phyloP scores from a whole-genome alignment of 1,284 basidiomycete species.

The Naganishia liquefaciens region DNA sequence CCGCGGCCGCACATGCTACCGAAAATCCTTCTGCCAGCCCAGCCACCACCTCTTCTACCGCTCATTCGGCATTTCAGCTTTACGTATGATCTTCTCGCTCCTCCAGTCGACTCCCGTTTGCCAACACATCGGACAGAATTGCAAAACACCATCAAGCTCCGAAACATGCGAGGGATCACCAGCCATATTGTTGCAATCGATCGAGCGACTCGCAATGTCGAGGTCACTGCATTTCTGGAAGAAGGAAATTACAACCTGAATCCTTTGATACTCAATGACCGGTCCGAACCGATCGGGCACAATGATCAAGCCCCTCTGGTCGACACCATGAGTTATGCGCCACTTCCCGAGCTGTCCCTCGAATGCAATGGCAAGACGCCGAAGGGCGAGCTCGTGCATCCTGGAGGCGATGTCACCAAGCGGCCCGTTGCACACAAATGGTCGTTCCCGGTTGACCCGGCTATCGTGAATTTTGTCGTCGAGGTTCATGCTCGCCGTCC shows the following conservation, averaged over 20 bases:
- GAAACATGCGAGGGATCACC: constrained; percentile 47
- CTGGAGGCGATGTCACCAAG: constrained; percentile 20
- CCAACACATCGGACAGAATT: constrained; percentile 5
- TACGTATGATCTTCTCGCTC: constrained; percentile 32
- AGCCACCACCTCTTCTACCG: constrained; percentile 36
- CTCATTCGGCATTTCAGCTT: constrained; percentile 42
- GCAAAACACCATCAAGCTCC: constrained; percentile 41
- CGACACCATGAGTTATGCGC: constrained; percentile 15
- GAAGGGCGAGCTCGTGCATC: constrained; percentile 27
- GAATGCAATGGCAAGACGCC: constrained; percentile 21
- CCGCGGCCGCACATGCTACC: constrained; percentile 22
- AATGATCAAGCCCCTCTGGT: not conserved
- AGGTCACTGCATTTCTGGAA: constrained; percentile 46
- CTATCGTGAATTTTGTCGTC: constrained; percentile 9
- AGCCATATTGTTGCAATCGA: constrained; percentile 47
- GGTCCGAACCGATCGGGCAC: constrained; percentile 12
- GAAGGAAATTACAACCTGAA: constrained; percentile 30
- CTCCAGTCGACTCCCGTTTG: not conserved
- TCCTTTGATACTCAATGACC: not conserved
- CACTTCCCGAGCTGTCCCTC: constrained; percentile 27
- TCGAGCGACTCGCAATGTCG: constrained; percentile 42
- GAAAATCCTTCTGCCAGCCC: constrained; percentile 21
- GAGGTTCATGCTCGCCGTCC: constrained; percentile 11
- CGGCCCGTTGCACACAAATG: constrained; percentile 26
- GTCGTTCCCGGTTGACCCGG: constrained; percentile 18